Conservation (phyloP, 495 filamentous ascomycete species). For the Neurospora africana region DNA sequence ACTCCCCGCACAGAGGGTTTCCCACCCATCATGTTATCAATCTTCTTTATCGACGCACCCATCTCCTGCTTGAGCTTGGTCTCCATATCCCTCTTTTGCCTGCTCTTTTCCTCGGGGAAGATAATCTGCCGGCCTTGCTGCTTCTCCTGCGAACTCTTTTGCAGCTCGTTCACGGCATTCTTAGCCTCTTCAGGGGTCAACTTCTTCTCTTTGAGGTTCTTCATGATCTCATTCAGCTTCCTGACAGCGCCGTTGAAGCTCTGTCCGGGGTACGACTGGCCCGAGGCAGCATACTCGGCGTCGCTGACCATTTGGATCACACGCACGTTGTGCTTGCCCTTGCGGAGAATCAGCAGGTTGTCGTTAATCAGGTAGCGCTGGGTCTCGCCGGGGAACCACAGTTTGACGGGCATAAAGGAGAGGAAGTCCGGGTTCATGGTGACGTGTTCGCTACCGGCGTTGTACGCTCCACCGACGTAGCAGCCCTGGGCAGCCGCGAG, state of each 20-base stretch:
- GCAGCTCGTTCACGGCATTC: slow-evolving; percentile 6
- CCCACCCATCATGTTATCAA: background rate
- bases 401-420: slow-evolving; percentile 50
- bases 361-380: slow-evolving; percentile 52
- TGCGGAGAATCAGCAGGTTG: slow-evolving; percentile 55
- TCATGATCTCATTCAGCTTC: slow-evolving; percentile 16
- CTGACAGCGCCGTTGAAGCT: slow-evolving; percentile 28
- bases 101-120: slow-evolving; percentile 15
- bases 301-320: slow-evolving; percentile 63
- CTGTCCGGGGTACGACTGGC: slow-evolving; percentile 35
- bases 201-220: slow-evolving; percentile 8
- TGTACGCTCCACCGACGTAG: slow-evolving; percentile 48
- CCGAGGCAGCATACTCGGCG: slow-evolving; percentile 46
- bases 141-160: slow-evolving; percentile 28
- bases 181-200: slow-evolving; percentile 2
- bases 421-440: slow-evolving; percentile 47
- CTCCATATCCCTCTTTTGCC: slow-evolving; percentile 2
- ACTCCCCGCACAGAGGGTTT: background rate
- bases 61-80: slow-evolving; percentile 11
- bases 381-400: slow-evolving; percentile 47
- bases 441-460: slow-evolving; percentile 11
- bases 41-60: slow-evolving; percentile 4
- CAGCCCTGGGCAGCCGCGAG: slow-evolving; percentile 48
- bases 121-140: slow-evolving; percentile 3
- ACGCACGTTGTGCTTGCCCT: slow-evolving; percentile 73